Evolutionary conservation across 345 rosid species (phyloP), one percentile per base, ranked within the genome.

Genomic region (Adansonia digitata): DNA sequence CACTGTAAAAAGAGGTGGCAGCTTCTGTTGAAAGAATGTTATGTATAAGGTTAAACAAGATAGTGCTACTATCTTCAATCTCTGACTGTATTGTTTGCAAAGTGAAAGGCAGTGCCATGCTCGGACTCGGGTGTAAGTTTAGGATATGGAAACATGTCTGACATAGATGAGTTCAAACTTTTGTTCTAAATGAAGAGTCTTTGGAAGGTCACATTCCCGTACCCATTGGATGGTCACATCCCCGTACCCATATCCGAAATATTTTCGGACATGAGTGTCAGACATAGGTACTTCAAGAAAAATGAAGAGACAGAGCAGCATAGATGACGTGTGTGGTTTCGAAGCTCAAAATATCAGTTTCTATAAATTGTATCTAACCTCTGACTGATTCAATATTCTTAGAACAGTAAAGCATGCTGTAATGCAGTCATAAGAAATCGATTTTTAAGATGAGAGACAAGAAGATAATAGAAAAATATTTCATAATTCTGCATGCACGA

Each of bases 391-490:
- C 71, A 46, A 7, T 6, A 27, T 68, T 68, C 22, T 39, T 46
- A 27, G 56, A 69, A 27, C 22, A 27, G 37, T 24, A 67, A 42
- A 67, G 71, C 34, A 24, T 20, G 37, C 53, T 13, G 34, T 24
- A 63, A 62, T 35, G 45, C 67, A 37, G 7, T 37, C 73, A 69
- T 27, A 48, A 45, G 53, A 7, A 48, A 67, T 14, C 2, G n/a
- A 46, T 69, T 69, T n/a, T 69, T 34, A 48, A 35, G 42, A 69
- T 46, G 40, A 71, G 29, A 53, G 51, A 59, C 18, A 59, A 42
- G 46, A 42, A 63, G 27, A 26, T 43, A n/a, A 63, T 24, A n/a
- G n/a, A 35, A 74, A 27, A 14, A 52, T 31, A 63, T 5, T 57
- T 67, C 9, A 62, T 29, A 31, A 45, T 43, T 55, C 70, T 15